phyloP scores from a whole-genome alignment of 2,329 filamentous ascomycete species.

The Penicillium sp. region DNA sequence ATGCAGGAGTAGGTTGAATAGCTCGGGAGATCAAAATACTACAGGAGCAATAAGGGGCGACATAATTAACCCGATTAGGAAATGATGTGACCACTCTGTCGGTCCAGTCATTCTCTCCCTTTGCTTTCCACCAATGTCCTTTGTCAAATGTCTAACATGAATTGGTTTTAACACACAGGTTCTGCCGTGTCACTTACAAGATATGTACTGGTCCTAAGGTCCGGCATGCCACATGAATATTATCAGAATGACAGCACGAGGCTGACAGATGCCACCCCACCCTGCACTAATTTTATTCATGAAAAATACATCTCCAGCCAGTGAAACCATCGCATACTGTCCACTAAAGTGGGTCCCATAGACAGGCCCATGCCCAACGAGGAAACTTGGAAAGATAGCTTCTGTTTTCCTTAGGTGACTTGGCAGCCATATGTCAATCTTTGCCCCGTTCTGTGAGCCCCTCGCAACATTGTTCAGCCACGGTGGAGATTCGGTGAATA shows the following conservation, averaged over 20 bases:
- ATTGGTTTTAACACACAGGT: not conserved
- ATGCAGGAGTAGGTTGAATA: too few species aligned
- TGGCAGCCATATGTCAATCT: slow-evolving; percentile 10
- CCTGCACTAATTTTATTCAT: not conserved
- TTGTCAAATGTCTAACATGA: not conserved
- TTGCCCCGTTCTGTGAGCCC: not conserved
- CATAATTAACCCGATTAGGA: not conserved
- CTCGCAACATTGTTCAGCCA: slow-evolving; percentile 2
- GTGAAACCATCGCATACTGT: not conserved
- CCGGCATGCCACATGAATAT: not conserved
- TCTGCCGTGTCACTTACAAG: not conserved
- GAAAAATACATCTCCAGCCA: not conserved
- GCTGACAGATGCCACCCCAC: not conserved
- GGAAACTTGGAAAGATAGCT: slow-evolving; percentile 11
- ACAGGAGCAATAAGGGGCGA: not conserved
- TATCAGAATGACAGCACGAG: not conserved
- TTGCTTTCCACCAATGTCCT: not conserved
- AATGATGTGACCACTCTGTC: not conserved
- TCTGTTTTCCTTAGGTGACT: slow-evolving; percentile 7
- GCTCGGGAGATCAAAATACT: not conserved
- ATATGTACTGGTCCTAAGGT: not conserved
- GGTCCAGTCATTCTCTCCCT: too few species aligned
- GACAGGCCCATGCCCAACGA: slow-evolving; percentile 4
- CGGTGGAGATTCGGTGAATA: slow-evolving; percentile 8
- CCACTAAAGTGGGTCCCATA: slow-evolving; percentile 5